Conservation (phyloP, 805 yeast genomes). For the Vanderwaltozyma polyspora region DNA sequence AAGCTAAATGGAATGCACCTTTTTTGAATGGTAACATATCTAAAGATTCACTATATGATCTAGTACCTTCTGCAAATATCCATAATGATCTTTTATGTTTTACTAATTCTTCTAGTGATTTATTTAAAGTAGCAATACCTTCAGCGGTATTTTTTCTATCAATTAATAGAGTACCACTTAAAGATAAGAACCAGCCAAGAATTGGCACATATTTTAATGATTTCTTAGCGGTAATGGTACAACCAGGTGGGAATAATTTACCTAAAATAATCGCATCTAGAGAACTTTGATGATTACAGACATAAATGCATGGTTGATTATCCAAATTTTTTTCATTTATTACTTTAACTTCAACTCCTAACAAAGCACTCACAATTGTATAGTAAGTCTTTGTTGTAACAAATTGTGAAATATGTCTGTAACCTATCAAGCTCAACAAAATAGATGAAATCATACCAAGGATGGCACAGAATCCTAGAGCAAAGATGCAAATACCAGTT, state of each 20-base stretch:
- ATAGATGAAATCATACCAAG: slow-evolving; percentile 75
- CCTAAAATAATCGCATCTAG: slow-evolving; percentile 78
- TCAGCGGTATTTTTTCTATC: slow-evolving; percentile 69
- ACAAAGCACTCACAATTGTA: slow-evolving; percentile 40
- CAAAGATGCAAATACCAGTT: not conserved
- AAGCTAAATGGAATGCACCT: slow-evolving; percentile 96
- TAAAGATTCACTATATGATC: slow-evolving; percentile 64
- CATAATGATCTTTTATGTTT: slow-evolving; percentile 60
- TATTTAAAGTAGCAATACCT: slow-evolving; percentile 63
- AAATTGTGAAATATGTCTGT: slow-evolving; percentile 76
- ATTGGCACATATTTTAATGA: slow-evolving; percentile 80
- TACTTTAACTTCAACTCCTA: slow-evolving; percentile 63
- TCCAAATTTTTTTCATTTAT: slow-evolving; percentile 52
- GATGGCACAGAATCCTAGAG: not conserved
- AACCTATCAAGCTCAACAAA: slow-evolving; percentile 53
- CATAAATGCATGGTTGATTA: slow-evolving; percentile 60
- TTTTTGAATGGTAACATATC: slow-evolving; percentile 81
- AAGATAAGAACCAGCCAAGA: slow-evolving; percentile 92
- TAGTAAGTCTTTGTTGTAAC: slow-evolving; percentile 79
- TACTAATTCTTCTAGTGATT: slow-evolving; percentile 54
- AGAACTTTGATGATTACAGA: slow-evolving; percentile 86
- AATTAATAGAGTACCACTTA: slow-evolving; percentile 82
- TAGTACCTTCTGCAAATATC: slow-evolving; percentile 95
- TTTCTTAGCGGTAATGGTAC: slow-evolving; percentile 86
- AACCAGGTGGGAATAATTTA: slow-evolving; percentile 71